Evolutionary conservation across 2,329 filamentous ascomycete genomes (phyloP).

Genomic region (Venturia aucupariae): DNA sequence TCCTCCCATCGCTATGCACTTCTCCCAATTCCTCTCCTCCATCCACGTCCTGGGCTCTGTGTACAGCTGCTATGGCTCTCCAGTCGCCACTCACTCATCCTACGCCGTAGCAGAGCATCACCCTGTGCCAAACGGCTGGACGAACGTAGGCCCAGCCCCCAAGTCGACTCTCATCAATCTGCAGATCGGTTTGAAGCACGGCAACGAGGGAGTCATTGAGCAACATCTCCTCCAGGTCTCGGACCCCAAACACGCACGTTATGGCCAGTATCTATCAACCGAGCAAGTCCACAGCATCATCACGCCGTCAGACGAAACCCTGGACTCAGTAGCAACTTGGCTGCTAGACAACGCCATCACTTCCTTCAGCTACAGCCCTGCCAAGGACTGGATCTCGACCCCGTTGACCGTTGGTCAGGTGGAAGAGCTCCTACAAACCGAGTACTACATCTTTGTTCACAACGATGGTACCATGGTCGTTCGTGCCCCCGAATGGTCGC

Average conservation of each 20-base stretch:
- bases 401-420: conserved; percentile 42
- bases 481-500: conserved; percentile 48
- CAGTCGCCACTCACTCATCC: conserved; percentile 20
- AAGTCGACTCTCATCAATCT: conserved; percentile 42
- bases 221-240: conserved; percentile 50
- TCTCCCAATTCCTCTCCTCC: background rate
- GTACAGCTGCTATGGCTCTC: conserved; percentile 1
- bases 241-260: conserved; percentile 48
- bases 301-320: conserved; percentile 43
- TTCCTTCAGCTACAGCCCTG: conserved; percentile 37
- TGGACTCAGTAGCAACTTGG: conserved; percentile 47
- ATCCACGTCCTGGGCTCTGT: background rate
- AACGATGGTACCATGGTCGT: conserved; percentile 45
- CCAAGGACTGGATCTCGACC: conserved; percentile 50
- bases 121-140: conserved; percentile 43
- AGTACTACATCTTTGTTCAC: conserved; percentile 44
- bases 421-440: conserved; percentile 43
- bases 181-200: conserved; percentile 51
- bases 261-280: conserved; percentile 54
- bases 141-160: conserved; percentile 37
- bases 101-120: conserved; percentile 50
- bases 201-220: conserved; percentile 44
- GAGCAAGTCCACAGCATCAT: conserved; percentile 50
- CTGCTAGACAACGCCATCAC: conserved; percentile 46
- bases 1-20: background rate